Conservation (phyloP, 108 stramenopile species). For the Fragilaria radians region DNA sequence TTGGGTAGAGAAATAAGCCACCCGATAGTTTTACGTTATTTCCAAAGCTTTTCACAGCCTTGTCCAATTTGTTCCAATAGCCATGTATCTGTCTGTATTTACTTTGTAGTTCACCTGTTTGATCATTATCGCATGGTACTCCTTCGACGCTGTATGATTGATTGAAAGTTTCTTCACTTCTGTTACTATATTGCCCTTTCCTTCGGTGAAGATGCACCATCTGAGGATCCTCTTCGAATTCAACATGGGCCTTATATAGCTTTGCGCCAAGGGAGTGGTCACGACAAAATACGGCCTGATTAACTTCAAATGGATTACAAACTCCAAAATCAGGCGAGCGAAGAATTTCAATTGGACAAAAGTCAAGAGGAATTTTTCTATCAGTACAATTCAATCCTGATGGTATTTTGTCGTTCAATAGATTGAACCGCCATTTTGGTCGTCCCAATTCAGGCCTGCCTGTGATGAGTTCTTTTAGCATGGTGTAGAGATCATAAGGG, state of each 20-base stretch:
- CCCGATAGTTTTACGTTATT: constrained; percentile 29
- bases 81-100: background rate
- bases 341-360: background rate
- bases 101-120: background rate
- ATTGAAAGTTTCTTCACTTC: background rate
- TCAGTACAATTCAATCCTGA: background rate
- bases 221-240: background rate
- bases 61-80: background rate
- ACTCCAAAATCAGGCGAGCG: background rate
- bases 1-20: constrained; percentile 48
- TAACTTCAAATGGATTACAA: background rate
- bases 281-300: background rate
- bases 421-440: background rate
- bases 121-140: background rate
- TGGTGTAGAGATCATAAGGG: background rate
- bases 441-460: background rate
- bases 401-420: background rate
- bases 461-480: background rate
- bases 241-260: background rate
- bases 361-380: background rate
- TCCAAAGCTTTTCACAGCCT: background rate
- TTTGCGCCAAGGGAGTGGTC: background rate
- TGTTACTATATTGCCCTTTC: no score
- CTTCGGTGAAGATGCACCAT: no score
- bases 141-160: background rate